phyloP scores from a whole-genome alignment of 2,329 filamentous ascomycete genomes.

The Pezicula neosporulosa region DNA sequence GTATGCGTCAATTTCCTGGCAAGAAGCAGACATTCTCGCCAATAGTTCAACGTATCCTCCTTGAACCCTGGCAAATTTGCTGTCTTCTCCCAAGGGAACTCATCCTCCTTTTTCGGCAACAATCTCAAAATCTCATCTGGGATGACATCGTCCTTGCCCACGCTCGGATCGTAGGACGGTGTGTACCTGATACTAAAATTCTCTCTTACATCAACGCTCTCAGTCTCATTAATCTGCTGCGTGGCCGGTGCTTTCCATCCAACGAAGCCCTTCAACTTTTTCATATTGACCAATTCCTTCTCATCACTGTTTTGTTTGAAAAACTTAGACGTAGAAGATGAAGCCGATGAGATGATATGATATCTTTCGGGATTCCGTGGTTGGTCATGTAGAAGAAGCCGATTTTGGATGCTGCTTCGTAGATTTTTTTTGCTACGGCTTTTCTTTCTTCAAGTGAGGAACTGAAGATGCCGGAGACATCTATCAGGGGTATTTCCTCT shows the following conservation, averaged over 20 bases:
- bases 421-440: slow-evolving; percentile 30
- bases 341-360: background rate
- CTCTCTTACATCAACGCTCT: background rate
- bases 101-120: background rate
- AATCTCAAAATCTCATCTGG: background rate
- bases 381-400: slow-evolving; percentile 41
- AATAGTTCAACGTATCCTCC: background rate
- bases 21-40: background rate
- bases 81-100: background rate
- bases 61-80: background rate
- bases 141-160: background rate
- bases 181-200: background rate
- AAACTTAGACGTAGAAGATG: background rate
- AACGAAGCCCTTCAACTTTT: background rate
- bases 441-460: slow-evolving; percentile 28
- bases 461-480: slow-evolving; percentile 33
- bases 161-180: background rate
- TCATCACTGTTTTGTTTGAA: background rate
- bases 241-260: slow-evolving; percentile 1
- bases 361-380: slow-evolving; percentile 17
- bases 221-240: background rate
- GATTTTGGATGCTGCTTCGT: slow-evolving; percentile 32
- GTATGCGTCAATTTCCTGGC: slow-evolving; percentile 21
- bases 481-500: slow-evolving; percentile 38
- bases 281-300: background rate